Percentiles rank a stretch among this genome's conserved stretches.
Conservation (phyloP, 2,329 filamentous ascomycete genomes). For the Ascochyta clinopodiicola region DNA sequence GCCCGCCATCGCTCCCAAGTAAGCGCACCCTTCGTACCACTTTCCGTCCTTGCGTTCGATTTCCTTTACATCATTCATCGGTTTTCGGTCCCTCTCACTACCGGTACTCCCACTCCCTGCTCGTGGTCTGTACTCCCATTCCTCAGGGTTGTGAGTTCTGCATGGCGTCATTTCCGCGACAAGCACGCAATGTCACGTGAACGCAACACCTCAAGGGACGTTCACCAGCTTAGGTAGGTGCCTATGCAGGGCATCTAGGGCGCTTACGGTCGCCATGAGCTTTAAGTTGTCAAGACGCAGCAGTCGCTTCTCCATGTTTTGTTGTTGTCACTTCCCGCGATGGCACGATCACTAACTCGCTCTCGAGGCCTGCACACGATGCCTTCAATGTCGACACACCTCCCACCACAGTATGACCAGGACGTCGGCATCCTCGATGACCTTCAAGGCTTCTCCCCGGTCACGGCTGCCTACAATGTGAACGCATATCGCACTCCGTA, state of each 20-base stretch:
- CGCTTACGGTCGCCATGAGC: neutral
- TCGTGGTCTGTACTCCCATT: conserved; percentile 18
- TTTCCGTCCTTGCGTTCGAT: conserved; percentile 11
- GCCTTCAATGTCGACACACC: conserved; percentile 37
- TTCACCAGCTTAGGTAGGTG: conserved; percentile 29
- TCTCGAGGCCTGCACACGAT: conserved; percentile 39
- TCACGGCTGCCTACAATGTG: conserved; percentile 33
- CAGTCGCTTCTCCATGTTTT: conserved; percentile 10
- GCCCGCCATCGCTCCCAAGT: conserved; percentile 30
- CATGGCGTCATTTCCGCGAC: conserved; percentile 32
- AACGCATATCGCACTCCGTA: conserved; percentile 40
- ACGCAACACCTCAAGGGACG: conserved; percentile 13
- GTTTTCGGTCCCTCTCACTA: conserved; percentile 7
- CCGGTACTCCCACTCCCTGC: conserved; percentile 8
- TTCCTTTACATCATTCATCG: conserved; percentile 13
- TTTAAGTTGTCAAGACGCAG: conserved; percentile 3
- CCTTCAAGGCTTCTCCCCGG: conserved; percentile 37
- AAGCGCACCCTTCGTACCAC: conserved; percentile 20
- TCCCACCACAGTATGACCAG: conserved; percentile 34
- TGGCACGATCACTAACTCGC: conserved; percentile 33
- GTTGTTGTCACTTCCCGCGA: conserved; percentile 1
- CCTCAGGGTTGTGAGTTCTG: conserved; percentile 21
- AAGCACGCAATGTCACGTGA: conserved; percentile 32
- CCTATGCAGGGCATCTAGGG: conserved; percentile 18
- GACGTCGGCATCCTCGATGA: conserved; percentile 38